phyloP scores from a whole-genome alignment of 306 rosid species.

The Inga leiocalycina region DNA sequence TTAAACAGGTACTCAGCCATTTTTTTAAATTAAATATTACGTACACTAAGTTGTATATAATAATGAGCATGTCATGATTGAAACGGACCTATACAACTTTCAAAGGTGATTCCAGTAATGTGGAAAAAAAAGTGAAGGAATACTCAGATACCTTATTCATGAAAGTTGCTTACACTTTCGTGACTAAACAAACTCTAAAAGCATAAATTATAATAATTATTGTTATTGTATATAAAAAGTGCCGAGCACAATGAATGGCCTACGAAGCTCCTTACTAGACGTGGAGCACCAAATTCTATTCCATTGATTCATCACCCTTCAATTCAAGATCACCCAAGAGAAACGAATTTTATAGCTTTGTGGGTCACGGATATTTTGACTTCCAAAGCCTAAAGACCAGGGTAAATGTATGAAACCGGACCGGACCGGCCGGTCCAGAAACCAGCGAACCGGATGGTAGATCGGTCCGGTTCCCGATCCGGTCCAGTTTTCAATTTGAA shows the following conservation, averaged over 20 bases:
- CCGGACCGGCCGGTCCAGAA: too few relatives aligned
- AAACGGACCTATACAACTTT: neutral
- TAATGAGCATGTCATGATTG: neutral
- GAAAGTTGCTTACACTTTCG: neutral
- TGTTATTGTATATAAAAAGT: neutral
- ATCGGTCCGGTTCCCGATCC: too few relatives aligned
- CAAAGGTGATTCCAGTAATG: neutral
- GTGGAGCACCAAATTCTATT: neutral
- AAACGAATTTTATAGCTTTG: neutral
- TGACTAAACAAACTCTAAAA: neutral
- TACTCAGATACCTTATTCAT: neutral
- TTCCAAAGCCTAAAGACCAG: neutral
- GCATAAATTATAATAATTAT: neutral
- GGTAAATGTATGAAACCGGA: too few relatives aligned
- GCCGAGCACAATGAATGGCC: neutral
- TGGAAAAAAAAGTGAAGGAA: neutral
- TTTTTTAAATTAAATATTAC: too few relatives aligned
- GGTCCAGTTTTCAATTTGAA: too few relatives aligned
- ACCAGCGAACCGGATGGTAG: too few relatives aligned
- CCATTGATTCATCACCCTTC: neutral
- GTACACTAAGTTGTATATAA: neutral
- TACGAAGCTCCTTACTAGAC: neutral
- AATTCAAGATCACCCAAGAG: neutral
- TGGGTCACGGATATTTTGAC: neutral
- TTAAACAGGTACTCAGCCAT: too few relatives aligned